These are phyloP conservation scores for Canna indica DNA, from an alignment of 176 grass and related monocot genomes.

Conservation along the genomic window DNA sequence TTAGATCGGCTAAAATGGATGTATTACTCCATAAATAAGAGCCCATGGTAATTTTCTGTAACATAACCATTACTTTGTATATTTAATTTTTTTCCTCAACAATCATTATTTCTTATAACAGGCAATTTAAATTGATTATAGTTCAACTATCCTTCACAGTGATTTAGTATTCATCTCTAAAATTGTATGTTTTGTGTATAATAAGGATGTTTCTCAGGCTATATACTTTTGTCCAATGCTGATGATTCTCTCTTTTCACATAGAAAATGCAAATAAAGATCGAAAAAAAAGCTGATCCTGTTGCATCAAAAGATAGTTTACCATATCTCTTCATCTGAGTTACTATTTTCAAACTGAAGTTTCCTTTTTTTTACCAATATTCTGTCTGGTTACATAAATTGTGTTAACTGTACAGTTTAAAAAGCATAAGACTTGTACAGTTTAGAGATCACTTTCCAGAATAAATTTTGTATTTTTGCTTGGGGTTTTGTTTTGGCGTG, in stretches of 20 bases:
- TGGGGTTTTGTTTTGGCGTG: neutral
- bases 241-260: neutral
- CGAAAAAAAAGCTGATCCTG: neutral
- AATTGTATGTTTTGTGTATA: no score
- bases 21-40: conserved; percentile 93
- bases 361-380: neutral
- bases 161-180: no score
- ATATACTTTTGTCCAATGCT: neutral
- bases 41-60: conserved; percentile 69
- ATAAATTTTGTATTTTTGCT: neutral
- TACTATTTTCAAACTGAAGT: neutral
- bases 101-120: neutral
- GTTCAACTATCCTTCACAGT: neutral
- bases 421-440: no score
- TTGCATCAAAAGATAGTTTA: neutral
- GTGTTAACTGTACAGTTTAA: no score
- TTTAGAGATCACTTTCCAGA: neutral
- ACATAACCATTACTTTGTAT: neutral
- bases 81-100: neutral
- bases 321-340: neutral
- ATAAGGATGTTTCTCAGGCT: neutral
- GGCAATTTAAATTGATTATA: neutral
- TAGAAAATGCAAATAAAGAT: neutral
- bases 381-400: no score
- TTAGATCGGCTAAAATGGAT: conserved; percentile 72